Evolutionary conservation across 495 filamentous ascomycete genomes (phyloP), one percentile per base, ranked within the genome.

Genomic region (Massariosphaeria phaeospora): DNA sequence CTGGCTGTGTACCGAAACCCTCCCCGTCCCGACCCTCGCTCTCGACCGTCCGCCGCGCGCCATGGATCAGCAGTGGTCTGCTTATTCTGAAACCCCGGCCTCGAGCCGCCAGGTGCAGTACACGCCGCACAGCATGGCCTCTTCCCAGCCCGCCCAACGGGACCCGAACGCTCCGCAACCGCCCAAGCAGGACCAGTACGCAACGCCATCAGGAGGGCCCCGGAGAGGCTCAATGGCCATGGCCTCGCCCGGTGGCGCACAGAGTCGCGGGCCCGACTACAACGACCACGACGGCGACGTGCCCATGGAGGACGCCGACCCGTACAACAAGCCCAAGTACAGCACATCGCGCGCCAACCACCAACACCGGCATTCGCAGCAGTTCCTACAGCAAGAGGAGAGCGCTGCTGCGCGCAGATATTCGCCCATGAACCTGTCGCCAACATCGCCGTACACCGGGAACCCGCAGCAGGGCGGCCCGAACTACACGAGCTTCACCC

Each of bases 281-380:
- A 67, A 67, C 38, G 91, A 90, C 69, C 80, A 81, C 53, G 90
- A 96, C 75, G 83, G 82, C 58, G 89, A 95, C 75, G 82, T 93
- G 52, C 77, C 84, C 36, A 96, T 96, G 90, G 87, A 93, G 67
- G 91, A 95, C 67, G 88, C 86, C 31, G 89, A 95, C 67, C 81
- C 84, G 34, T 94, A 90, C 74, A 84, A 84, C 69, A 76, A 80
- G 65, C 78, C 83, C 58, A 91, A 91, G 68, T 93, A 94, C 66
- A 36, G 26, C 42, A 79, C 88, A 40, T 79, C 86, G 72, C 78
- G 84, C 36, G 81, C 79, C 51, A 82, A 84, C 67, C 79, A 82
- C 57, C 79, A 80, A 61, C 74, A 77, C 52, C 73, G 80, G 27
- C 70, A 78, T 6, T 84, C 81, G 15, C 77, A 79, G 44, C 81